Evolutionary conservation across 2,329 filamentous ascomycete species (phyloP), one percentile per base, ranked within the genome.

Genomic region (Macrophomina pseudophaseolina): DNA sequence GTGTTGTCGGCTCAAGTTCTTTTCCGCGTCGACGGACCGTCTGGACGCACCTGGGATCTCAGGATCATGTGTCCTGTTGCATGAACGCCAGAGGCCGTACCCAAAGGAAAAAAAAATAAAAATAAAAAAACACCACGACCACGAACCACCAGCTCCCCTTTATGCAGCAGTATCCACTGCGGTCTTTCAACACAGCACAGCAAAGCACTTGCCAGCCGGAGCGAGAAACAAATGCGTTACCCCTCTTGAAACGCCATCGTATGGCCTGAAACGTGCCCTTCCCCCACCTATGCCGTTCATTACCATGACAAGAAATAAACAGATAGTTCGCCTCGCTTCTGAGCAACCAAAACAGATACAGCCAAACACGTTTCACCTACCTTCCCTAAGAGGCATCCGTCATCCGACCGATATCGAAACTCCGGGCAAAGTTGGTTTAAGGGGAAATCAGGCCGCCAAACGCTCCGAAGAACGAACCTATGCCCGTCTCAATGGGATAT

Each of bases 341-440:
- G 33, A 46, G 23, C n/a, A 16, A 23, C 28, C 12, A 49, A 49
- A 48, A 48, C 30, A 49, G 23, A 38, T n/a, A 48, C 12, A 42
- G 42, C 28, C 16, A 23, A 35, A 9, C 30, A n/a, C 23, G 58
- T 62, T 62, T 62, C 58, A 62, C 32, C n/a, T n/a, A 38, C 58
- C 58, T 62, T 62, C 58, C 58, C 5, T 7, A 62, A 33, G 16
- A 9, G 58, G 58, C 38, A 62, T 23, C 32, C 33, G 23, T 23
- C 42, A 32, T 28, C 58, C 44, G 58, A 38, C 35, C 58, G 58
- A n/a, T 23, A 44, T 60, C 40, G 42, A 49, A 18, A 44, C 33
- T 62, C n/a, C 30, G 4, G 58, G n/a, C n/a, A 23, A 28, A 44
- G 42, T 5, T 5, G 11, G 16, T 44, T 32, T 18, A 38, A 35